Base-by-base conservation (phyloP, 768 basidiomycete species). In the Polyporus arcularius region DNA sequence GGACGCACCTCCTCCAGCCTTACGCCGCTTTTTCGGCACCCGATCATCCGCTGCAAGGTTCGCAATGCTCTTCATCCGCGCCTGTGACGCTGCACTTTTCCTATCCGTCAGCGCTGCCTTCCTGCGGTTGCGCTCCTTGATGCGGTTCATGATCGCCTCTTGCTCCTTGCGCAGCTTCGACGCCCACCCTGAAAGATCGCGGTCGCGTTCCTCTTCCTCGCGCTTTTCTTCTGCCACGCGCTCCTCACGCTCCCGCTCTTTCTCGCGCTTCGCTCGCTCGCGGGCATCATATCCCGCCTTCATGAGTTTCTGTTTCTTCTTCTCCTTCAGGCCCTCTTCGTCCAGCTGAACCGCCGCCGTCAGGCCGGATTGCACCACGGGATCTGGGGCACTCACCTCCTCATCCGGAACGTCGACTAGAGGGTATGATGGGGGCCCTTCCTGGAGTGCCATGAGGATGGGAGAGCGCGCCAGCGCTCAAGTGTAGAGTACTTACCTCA, bases 201-300 rank as follows among this genome's bases (percentile, higher is more conserved):
- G 76, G 53, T 85, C 83, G 18, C 97, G 80, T 65, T 92, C 89
- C 55, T 89, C 87, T 54, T 87, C 88, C 57, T 96, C 94, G 58
- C 76, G 80, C 50, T 78, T 76, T 61, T 86, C 84, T 56, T 82
- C 86, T 1, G 83, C 83, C 56, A 76, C 80, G 10, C 76, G 74
- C 61, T 90, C 90, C 61, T 88, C 89, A 47, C 82, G 83, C 70
- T 95, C 94, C 12, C 85, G 84, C 67, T 93, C 90, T 67, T 97
- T 97, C 73, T 98, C 96, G 31, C 86, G 86, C 66, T 90, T 84
- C 0, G 86, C 85, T 1, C 93, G 87, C 38, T 86, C 84, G 21
- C 97, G 88, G 0, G 96, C 94, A 59, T 98, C 96, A 72, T 89
- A 95, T 1, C 92, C 93, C 0, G 95, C 94, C 73, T 97, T 98